Percentiles rank a stretch among this genome's conserved stretches.
Evolutionary conservation across 2,329 filamentous ascomycete genomes (phyloP).

Genomic region (Aspergillus aculeatinus): DNA sequence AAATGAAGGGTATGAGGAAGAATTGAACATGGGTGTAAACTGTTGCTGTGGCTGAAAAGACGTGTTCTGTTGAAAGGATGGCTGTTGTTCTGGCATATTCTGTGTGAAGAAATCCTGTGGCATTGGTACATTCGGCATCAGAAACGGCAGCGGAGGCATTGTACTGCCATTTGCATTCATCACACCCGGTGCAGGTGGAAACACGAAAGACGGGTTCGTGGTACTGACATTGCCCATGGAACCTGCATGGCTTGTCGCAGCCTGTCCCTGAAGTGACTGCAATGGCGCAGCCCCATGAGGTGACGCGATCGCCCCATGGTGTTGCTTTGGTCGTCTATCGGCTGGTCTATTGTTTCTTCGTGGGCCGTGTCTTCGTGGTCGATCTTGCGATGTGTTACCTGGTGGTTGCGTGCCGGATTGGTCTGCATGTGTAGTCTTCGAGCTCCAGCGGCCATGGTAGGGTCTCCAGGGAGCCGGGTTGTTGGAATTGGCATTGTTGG

Average conservation of each 20-base stretch:
- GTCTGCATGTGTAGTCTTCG: slow-evolving; percentile 10
- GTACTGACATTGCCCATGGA: neutral
- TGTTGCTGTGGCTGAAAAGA: slow-evolving; percentile 2
- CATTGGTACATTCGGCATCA: neutral
- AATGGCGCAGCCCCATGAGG: neutral
- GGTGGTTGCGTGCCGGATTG: neutral
- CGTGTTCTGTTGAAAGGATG: neutral
- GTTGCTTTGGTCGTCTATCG: neutral
- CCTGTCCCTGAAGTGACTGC: neutral
- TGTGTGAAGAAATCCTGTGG: slow-evolving; percentile 2
- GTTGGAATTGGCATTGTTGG: neutral
- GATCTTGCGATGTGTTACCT: neutral
- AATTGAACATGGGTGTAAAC: slow-evolving; percentile 8
- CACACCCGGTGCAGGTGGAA: slow-evolving; percentile 4
- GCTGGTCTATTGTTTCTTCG: neutral
- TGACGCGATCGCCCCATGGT: neutral
- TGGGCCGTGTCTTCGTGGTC: slow-evolving; percentile 5
- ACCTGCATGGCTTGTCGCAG: neutral
- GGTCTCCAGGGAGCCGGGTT: slow-evolving; percentile 18
- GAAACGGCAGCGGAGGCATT: slow-evolving; percentile 3
- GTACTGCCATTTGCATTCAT: neutral
- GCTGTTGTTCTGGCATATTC: neutral
- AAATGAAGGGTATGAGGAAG: slow-evolving; percentile 8
- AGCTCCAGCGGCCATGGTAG: slow-evolving; percentile 20
- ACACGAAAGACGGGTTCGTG: slow-evolving; percentile 9